Evolutionary conservation across 345 rosid species (phyloP), one percentile per base, ranked within the genome.

Genomic region (Syzygium aromaticum): DNA sequence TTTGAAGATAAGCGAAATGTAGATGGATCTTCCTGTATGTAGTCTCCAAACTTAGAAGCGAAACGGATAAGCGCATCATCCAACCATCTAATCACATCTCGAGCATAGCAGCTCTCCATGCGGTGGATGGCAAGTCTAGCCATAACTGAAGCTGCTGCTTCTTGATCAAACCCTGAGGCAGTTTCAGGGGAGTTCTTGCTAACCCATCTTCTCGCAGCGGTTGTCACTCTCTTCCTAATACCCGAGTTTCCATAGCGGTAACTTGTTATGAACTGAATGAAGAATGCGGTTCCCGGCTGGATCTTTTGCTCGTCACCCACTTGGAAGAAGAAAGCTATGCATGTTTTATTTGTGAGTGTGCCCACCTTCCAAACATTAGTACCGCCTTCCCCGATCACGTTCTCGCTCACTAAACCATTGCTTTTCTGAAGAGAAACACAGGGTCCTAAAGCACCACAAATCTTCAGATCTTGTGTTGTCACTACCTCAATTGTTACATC

Each of bases 171-270:
- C 51, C 99, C 97, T 21, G 97, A 90, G 86, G 92, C 88, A 54
- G 95, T 92, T 86, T 98, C 99, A 4, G 96, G 95, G 3, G 98
- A 92, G 86, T 93, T 93, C 86, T 94, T 96, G n/a, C 91, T 91
- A 56, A 93, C 96, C 98, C 98, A 98, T 91, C 99, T 95, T 89
- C 99, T 94, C 11, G 98, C 99, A 86, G 95, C 98, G 2, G 99
- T 98, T 59, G 98, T 95, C 63, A 97, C 98, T 85, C 99, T 93
- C 89, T 94, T 95, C 88, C 94, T 90, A 57, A 94, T 22, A 85
- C 94, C 95, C 89, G 90, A 90, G 91, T 92, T 94, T 57, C 96
- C 98, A 88, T 92, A 91, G 51, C 97, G 92, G 90, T 94, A 98
- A 38, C 94, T 92, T 33, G 98, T 94, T 84, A 98, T 93, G 90